A percentile compares a stretch with the other conserved stretches of the same genome.
Evolutionary conservation across 2,329 filamentous ascomycete species (phyloP).

Genomic region (Fusarium neocosmosporiellum): DNA sequence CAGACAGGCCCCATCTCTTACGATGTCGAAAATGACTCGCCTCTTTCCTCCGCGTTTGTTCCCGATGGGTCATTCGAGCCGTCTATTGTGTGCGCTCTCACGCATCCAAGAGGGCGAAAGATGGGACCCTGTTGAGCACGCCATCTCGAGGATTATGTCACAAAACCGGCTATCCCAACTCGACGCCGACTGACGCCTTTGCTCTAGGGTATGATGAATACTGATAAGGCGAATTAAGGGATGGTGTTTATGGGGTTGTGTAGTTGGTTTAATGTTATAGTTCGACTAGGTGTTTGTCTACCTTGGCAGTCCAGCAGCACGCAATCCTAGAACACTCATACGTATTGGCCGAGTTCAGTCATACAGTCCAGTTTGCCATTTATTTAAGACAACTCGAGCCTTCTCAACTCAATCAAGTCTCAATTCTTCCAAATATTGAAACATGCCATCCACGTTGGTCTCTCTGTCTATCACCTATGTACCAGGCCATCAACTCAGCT

Average conservation of each 20-base stretch:
- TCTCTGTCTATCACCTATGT: neutral
- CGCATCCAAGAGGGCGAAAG: slow-evolving; percentile 16
- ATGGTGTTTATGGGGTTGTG: neutral
- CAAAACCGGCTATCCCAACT: slow-evolving; percentile 19
- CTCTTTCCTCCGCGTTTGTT: neutral
- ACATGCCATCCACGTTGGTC: neutral
- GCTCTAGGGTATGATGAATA: slow-evolving; percentile 10
- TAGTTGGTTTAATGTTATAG: neutral
- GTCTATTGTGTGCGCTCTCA: slow-evolving; percentile 22
- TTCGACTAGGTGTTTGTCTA: neutral
- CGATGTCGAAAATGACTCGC: neutral
- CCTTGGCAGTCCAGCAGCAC: neutral
- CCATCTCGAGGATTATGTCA: slow-evolving; percentile 36
- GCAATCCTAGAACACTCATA: neutral
- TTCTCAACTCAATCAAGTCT: too few relatives aligned
- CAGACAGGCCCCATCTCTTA: neutral
- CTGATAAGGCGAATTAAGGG: neutral
- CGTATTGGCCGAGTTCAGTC: neutral
- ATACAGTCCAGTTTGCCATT: neutral
- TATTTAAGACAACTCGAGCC: neutral
- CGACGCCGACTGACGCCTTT: slow-evolving; percentile 24
- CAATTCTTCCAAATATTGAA: rapidly evolving
- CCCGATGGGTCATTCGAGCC: slow-evolving; percentile 4
- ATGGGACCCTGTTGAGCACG: slow-evolving; percentile 33
- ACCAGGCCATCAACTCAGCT: neutral